A percentile compares a stretch with the other conserved stretches of the same genome.
Evolutionary conservation across 371 early-diverging fungal species (phyloP).

Genomic region (Catenaria anguillulae): DNA sequence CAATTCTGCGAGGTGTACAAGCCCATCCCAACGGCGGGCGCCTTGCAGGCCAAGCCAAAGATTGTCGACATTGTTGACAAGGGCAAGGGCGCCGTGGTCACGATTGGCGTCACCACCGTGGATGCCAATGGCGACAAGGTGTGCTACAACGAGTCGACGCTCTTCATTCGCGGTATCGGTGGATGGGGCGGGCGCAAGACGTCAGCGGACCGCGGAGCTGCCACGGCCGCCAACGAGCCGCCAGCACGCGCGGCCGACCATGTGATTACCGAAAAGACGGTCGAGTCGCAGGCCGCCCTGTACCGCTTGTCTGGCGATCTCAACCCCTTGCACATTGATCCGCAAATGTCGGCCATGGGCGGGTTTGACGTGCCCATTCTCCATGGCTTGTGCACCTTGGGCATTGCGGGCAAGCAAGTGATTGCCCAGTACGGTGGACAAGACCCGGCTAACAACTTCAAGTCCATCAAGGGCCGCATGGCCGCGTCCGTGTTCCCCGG

Average conservation of each 20-base stretch:
- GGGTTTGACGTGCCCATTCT: conserved; percentile 91
- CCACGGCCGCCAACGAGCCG: conserved; percentile 56
- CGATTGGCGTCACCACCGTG: conserved; percentile 57
- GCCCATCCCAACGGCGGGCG: conserved; percentile 69
- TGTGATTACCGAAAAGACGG: conserved; percentile 63
- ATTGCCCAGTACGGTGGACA: conserved; percentile 52
- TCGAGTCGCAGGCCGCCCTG: conserved; percentile 82
- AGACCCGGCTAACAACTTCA: conserved; percentile 49
- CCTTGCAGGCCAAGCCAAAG: conserved; percentile 51
- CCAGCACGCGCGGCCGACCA: conserved; percentile 76
- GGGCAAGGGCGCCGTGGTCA: conserved; percentile 79
- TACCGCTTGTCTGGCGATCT: conserved; percentile 80
- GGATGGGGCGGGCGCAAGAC: conserved; percentile 62
- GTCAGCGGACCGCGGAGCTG: conserved; percentile 34
- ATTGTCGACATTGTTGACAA: conserved; percentile 89
- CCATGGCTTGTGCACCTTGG: conserved; percentile 87
- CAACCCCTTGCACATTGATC: conserved; percentile 92
- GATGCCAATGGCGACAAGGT: conserved; percentile 63
- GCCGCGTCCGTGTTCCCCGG: conserved; percentile 88
- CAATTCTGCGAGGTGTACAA: conserved; percentile 76
- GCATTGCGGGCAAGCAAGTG: conserved; percentile 78
- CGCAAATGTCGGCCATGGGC: conserved; percentile 80
- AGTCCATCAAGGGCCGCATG: conserved; percentile 80
- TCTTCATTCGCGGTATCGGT: conserved; percentile 85
- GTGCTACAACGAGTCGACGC: conserved; percentile 72